These are phyloP conservation scores for Sapria himalayana DNA, from an alignment of 345 rosid genomes.

Conservation along the genomic window DNA sequence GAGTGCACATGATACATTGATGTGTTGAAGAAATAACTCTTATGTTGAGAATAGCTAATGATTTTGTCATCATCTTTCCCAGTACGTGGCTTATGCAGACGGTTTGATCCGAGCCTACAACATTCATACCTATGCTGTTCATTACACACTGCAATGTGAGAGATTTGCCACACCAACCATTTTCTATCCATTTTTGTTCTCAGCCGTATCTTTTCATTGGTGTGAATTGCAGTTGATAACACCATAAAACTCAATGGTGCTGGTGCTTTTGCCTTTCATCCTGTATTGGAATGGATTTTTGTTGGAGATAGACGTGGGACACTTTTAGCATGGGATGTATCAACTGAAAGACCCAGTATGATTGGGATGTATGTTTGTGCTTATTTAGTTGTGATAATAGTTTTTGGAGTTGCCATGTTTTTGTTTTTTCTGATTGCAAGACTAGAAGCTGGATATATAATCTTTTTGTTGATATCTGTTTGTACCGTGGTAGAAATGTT, in stretches of 20 bases:
- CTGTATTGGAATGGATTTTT: constrained; percentile 85
- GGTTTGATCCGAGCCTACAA: constrained; percentile 94
- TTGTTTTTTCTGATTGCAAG: no score
- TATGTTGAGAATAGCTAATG: no score
- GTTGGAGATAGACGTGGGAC: constrained; percentile 97
- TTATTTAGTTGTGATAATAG: background rate
- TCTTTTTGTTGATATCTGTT: no score
- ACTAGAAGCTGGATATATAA: no score
- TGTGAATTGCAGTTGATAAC: constrained; percentile 53
- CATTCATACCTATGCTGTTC: constrained; percentile 83
- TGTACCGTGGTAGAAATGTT: background rate
- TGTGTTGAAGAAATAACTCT: no score
- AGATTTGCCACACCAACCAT: constrained; percentile 5
- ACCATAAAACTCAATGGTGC: constrained; percentile 90
- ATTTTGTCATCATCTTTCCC: constrained; percentile 12
- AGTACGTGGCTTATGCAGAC: constrained; percentile 97
- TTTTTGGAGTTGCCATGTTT: background rate
- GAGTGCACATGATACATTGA: no score
- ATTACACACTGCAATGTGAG: constrained; percentile 81
- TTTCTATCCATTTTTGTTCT: background rate
- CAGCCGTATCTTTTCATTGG: constrained; percentile 8
- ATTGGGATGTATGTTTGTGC: constrained; percentile 66
- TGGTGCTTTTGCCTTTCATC: constrained; percentile 90
- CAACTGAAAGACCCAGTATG: constrained; percentile 89
- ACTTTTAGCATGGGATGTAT: constrained; percentile 96